A percentile compares a stretch with the other conserved stretches of the same genome.
Evolutionary conservation across 2,329 filamentous ascomycete species (phyloP).

Genomic region (Fusarium luffae): DNA sequence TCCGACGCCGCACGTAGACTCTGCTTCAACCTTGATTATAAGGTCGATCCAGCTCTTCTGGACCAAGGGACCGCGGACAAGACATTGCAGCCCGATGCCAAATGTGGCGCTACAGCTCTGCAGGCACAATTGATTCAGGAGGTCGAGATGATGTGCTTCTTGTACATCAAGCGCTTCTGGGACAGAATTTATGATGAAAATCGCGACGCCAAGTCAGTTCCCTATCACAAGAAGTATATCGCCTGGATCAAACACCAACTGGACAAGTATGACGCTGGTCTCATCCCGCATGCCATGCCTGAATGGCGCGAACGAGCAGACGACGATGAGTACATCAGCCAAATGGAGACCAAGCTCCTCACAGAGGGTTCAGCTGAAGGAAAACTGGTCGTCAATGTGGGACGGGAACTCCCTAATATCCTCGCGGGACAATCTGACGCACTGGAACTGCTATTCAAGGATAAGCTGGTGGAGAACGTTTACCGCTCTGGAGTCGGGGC

Average conservation of each 20-base stretch:
- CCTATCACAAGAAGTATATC: slow-evolving; percentile 5
- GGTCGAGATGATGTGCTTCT: slow-evolving; percentile 12
- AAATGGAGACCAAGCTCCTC: slow-evolving; percentile 2
- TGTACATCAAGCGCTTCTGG: slow-evolving; percentile 14
- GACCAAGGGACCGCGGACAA: neutral
- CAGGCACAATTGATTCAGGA: slow-evolving; percentile 6
- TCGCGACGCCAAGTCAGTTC: neutral
- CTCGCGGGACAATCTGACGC: slow-evolving; percentile 2
- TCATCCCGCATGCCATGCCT: neutral
- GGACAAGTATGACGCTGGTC: neutral
- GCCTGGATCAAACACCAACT: slow-evolving; percentile 10
- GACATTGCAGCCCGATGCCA: neutral
- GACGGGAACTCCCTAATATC: neutral
- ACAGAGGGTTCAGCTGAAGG: neutral
- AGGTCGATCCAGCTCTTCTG: neutral
- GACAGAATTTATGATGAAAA: neutral
- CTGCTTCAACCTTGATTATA: slow-evolving; percentile 12
- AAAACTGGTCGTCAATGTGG: slow-evolving; percentile 7
- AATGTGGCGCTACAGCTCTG: neutral
- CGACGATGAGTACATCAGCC: neutral
- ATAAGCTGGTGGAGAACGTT: slow-evolving; percentile 7
- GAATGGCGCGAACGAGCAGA: neutral
- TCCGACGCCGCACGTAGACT: slow-evolving; percentile 2
- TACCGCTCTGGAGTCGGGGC: slow-evolving; percentile 2
- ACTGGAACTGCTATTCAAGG: slow-evolving; percentile 8